Conservation (phyloP, 108 stramenopile genomes). For the Cylindrotheca closterium region DNA sequence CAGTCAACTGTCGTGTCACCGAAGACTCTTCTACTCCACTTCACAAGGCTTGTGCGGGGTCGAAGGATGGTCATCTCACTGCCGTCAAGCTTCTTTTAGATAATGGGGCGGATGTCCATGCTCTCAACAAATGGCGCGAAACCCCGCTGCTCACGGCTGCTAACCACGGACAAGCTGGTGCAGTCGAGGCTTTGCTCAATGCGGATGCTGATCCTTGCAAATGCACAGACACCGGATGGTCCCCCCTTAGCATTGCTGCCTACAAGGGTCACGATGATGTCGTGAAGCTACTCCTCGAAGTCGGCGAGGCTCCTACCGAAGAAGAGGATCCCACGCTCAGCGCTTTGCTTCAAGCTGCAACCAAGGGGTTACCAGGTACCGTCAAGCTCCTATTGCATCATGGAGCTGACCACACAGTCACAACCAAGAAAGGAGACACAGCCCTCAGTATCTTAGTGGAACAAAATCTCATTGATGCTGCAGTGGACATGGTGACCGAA, state of each 20-base stretch:
- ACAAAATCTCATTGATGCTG: constrained; percentile 89
- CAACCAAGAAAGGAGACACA: constrained; percentile 92
- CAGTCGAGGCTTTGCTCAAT: constrained; percentile 73
- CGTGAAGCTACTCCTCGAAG: constrained; percentile 76
- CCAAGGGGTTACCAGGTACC: constrained; percentile 87
- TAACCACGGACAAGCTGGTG: constrained; percentile 84
- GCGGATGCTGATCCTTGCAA: constrained; percentile 86
- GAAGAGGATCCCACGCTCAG: constrained; percentile 89
- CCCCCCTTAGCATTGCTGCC: constrained; percentile 88
- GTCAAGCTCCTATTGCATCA: constrained; percentile 77
- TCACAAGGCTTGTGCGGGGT: constrained; percentile 90
- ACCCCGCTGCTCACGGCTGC: constrained; percentile 87
- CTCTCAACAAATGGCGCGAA: constrained; percentile 91
- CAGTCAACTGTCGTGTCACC: constrained; percentile 82
- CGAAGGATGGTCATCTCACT: constrained; percentile 77
- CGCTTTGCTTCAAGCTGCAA: constrained; percentile 87
- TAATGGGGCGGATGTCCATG: constrained; percentile 81
- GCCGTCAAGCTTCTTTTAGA: constrained; percentile 73
- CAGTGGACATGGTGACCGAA: constrained; percentile 90
- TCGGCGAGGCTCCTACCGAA: constrained; percentile 82
- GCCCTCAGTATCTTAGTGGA: constrained; percentile 90
- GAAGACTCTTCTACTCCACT: constrained; percentile 86
- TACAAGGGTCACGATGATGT: constrained; percentile 92
- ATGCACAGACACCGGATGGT: constrained; percentile 91
- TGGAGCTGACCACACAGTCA: constrained; percentile 89